A percentile compares a stretch with the other conserved stretches of the same genome.
These are phyloP conservation scores for Trichoderma polysporum DNA, from an alignment of 2,329 filamentous ascomycete genomes.

Conservation along the genomic window DNA sequence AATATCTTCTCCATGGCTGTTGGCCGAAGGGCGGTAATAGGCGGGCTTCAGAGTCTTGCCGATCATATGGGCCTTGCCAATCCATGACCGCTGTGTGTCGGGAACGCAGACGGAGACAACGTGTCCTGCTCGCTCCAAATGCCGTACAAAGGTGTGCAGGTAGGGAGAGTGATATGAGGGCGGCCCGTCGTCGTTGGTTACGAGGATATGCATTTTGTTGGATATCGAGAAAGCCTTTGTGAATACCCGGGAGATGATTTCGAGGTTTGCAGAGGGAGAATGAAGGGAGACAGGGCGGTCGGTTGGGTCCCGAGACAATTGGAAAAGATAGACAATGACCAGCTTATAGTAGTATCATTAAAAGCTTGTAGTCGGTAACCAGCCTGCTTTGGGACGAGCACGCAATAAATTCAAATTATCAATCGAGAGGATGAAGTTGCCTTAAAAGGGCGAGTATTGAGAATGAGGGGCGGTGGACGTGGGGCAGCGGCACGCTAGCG, in stretches of 20 bases:
- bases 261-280: not conserved
- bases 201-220: conserved; percentile 57
- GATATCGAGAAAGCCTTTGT: not conserved
- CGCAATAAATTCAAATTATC: not conserved
- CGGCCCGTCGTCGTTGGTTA: conserved; percentile 79
- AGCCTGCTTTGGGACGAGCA: not conserved
- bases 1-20: conserved; percentile 41
- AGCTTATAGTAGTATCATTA: not conserved
- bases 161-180: conserved; percentile 77
- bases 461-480: conserved; percentile 10
- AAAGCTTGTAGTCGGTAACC: not conserved
- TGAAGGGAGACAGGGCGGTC: not conserved
- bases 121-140: conserved; percentile 74
- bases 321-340: not conserved
- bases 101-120: conserved; percentile 89
- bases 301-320: not conserved
- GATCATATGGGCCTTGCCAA: conserved; percentile 96
- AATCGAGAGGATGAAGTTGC: not conserved
- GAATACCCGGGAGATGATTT: not conserved
- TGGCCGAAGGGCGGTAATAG: conserved; percentile 69
- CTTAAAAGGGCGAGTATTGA: not conserved
- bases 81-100: conserved; percentile 92
- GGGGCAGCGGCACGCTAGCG: conserved; percentile 17
- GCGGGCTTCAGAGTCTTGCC: conserved; percentile 80
- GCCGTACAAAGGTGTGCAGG: conserved; percentile 69